These are phyloP conservation scores for Nigrospora sphaerica DNA, from an alignment of 2,329 filamentous ascomycete genomes.

Conservation along the genomic window DNA sequence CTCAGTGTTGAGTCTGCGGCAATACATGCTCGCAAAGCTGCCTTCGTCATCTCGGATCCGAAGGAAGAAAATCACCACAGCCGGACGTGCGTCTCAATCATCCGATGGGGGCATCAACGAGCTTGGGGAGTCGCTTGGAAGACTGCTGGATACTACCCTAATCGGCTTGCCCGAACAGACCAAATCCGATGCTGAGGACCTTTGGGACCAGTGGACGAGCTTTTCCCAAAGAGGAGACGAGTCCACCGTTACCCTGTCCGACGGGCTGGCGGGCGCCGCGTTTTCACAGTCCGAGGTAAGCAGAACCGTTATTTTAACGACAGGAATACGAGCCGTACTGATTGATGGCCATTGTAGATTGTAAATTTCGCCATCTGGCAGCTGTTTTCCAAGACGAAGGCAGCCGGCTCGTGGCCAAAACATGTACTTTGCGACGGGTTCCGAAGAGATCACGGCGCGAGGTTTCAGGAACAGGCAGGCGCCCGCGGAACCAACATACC, in stretches of 20 bases:
- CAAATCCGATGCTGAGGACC: slow-evolving; percentile 24
- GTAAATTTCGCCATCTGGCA: slow-evolving; percentile 72
- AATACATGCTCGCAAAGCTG: slow-evolving; percentile 61
- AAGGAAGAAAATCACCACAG: slow-evolving; percentile 45
- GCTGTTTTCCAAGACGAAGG: slow-evolving; percentile 57
- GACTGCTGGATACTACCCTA: slow-evolving; percentile 62
- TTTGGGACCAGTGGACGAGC: slow-evolving; percentile 47
- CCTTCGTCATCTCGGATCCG: slow-evolving; percentile 59
- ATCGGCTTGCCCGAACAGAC: slow-evolving; percentile 45
- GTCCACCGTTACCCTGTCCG: slow-evolving; percentile 45
- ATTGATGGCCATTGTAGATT: slow-evolving; percentile 40
- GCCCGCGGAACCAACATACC: slow-evolving; percentile 43
- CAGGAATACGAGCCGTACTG: background rate
- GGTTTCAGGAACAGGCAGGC: slow-evolving; percentile 17
- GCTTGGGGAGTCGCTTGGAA: slow-evolving; percentile 36
- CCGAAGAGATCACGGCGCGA: slow-evolving; percentile 36
- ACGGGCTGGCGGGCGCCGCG: slow-evolving; percentile 31
- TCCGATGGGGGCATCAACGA: slow-evolving; percentile 14
- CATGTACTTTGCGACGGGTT: slow-evolving; percentile 85
- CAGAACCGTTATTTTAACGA: background rate
- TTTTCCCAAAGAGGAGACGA: slow-evolving; percentile 59
- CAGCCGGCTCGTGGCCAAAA: slow-evolving; percentile 44
- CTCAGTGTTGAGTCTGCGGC: slow-evolving; percentile 57
- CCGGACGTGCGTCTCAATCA: slow-evolving; percentile 25
- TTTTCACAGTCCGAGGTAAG: slow-evolving; percentile 59